Percentiles rank a stretch among this genome's conserved stretches.
phyloP scores from a whole-genome alignment of 1,284 basidiomycete species.

The Vanrija sp. region DNA sequence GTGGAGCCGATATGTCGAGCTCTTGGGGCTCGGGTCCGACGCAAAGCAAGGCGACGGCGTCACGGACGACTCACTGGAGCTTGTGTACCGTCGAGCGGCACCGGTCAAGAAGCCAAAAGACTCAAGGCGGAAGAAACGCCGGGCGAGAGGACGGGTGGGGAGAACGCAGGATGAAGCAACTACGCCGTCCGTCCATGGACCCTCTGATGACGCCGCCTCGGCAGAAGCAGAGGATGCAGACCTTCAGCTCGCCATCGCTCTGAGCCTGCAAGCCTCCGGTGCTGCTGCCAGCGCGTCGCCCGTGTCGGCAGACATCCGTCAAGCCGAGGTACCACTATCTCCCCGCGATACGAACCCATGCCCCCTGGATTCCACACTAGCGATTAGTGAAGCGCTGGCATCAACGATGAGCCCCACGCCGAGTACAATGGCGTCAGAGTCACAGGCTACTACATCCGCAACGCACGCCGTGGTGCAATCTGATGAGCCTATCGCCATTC shows the following conservation, averaged over 20 bases:
- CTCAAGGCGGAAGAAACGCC: constrained; percentile 3
- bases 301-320: neutral
- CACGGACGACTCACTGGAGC: constrained; percentile 39
- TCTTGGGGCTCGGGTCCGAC: constrained; percentile 37
- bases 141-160: neutral
- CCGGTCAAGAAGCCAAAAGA: neutral
- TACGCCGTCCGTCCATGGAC: too few species aligned
- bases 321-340: neutral
- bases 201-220: neutral
- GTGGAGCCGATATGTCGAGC: constrained; percentile 39
- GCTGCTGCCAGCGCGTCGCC: neutral
- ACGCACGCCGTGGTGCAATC: too few species aligned
- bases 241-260: constrained; percentile 27
- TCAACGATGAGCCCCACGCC: too few species aligned
- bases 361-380: too few species aligned
- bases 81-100: constrained; percentile 47
- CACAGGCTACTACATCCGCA: too few species aligned
- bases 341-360: too few species aligned
- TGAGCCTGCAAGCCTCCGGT: constrained; percentile 10
- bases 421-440: too few species aligned
- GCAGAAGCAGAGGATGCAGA: constrained; percentile 21
- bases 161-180: neutral
- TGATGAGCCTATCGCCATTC: neutral
- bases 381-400: too few species aligned
- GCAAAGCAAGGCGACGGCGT: constrained; percentile 9